phyloP scores from a whole-genome alignment of 148 eudicot species.

The Persicaria tinctoria region DNA sequence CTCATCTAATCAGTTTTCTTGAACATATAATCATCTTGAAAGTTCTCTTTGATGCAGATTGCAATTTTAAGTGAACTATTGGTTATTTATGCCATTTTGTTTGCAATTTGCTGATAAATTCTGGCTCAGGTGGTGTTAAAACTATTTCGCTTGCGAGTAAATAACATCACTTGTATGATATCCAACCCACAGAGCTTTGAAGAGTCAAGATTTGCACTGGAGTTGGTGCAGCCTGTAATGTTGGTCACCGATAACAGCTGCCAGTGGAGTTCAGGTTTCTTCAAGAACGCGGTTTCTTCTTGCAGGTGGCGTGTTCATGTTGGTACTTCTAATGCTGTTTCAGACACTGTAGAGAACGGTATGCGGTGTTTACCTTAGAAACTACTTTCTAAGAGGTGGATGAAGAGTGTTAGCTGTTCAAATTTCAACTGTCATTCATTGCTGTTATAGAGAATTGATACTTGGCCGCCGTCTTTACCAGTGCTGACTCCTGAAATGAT shows the following conservation, averaged over 20 bases:
- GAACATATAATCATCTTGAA: neutral
- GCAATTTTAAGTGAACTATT: neutral
- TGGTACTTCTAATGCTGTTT: constrained; percentile 23
- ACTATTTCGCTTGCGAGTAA: neutral
- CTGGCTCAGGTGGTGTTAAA: neutral
- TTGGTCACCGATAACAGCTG: constrained; percentile 49
- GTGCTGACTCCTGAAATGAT: constrained; percentile 33
- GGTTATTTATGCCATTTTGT: neutral
- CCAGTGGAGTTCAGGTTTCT: constrained; percentile 50
- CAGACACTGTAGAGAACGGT: constrained; percentile 25
- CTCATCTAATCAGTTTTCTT: neutral
- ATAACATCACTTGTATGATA: neutral
- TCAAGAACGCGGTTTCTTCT: constrained; percentile 23
- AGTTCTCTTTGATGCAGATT: neutral
- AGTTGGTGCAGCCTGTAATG: constrained; percentile 55
- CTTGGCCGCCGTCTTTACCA: constrained; percentile 12
- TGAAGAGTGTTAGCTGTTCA: neutral
- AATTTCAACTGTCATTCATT: neutral
- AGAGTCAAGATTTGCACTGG: constrained; percentile 63
- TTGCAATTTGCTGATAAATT: neutral
- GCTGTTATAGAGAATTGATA: neutral
- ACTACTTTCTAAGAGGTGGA: neutral
- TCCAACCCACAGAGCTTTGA: constrained; percentile 50
- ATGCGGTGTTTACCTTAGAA: constrained; percentile 4
- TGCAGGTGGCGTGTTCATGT: constrained; percentile 52